A percentile compares a stretch with the other conserved stretches of the same genome.
These are phyloP conservation scores for Aspergillus sp. DNA, from an alignment of 2,329 filamentous ascomycete genomes.

Conservation along the genomic window DNA sequence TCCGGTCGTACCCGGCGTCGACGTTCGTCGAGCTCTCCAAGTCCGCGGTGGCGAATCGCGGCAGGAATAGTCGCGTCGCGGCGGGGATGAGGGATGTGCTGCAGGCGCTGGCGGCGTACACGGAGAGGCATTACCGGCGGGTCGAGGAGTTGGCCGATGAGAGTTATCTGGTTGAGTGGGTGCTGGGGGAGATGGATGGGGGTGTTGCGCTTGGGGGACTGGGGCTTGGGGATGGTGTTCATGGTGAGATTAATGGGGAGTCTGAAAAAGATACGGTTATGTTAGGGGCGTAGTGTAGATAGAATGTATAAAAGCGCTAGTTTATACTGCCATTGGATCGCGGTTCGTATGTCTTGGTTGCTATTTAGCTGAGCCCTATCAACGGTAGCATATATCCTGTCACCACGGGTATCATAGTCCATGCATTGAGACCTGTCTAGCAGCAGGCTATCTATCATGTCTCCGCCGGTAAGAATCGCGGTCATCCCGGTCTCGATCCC, in stretches of 20 bases:
- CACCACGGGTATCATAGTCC: constrained; percentile 3
- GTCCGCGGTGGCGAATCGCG: constrained; percentile 19
- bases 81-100: constrained; percentile 71
- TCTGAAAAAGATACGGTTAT: constrained; percentile 33
- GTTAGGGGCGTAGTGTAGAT: constrained; percentile 21
- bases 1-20: constrained; percentile 70
- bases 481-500: constrained; percentile 21
- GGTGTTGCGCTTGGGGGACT: constrained; percentile 38
- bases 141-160: constrained; percentile 87
- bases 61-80: constrained; percentile 31
- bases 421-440: neutral
- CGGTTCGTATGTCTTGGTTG: constrained; percentile 2
- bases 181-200: constrained; percentile 83
- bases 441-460: constrained; percentile 11
- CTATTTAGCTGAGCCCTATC: constrained; percentile 4
- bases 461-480: constrained; percentile 22
- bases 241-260: constrained; percentile 12
- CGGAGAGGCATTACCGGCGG: constrained; percentile 82
- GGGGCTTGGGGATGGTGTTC: constrained; percentile 13
- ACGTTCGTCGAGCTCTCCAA: constrained; percentile 61
- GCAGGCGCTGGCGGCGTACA: constrained; percentile 80
- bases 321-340: too few relatives aligned
- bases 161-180: constrained; percentile 90
- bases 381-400: constrained; percentile 2
- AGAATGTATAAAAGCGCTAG: constrained; percentile 9